phyloP scores from a whole-genome alignment of 225 moss, liverwort and hornwort genomes.

The Physcomitrium patens region DNA sequence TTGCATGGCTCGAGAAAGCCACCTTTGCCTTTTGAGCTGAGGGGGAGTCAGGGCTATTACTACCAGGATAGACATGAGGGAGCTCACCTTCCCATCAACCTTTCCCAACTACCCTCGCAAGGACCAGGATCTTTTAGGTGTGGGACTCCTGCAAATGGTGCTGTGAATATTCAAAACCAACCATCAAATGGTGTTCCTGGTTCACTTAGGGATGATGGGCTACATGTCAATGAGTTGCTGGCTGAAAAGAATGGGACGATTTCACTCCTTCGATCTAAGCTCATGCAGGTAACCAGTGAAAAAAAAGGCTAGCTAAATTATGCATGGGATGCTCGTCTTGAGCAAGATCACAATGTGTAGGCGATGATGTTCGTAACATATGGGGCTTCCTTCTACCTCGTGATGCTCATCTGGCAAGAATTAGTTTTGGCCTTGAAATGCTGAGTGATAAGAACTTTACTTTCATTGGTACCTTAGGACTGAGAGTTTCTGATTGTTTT shows the following conservation, averaged over 20 bases:
- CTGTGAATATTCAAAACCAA: conserved; percentile 26
- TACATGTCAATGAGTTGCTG: conserved; percentile 45
- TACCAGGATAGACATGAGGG: conserved; percentile 37
- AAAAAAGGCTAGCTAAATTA: not conserved
- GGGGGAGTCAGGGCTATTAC: conserved; percentile 29
- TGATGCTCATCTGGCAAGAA: not conserved
- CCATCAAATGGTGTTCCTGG: conserved; percentile 34
- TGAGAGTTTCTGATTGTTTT: conserved; percentile 17
- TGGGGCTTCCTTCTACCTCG: not conserved
- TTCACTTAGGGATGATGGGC: conserved; percentile 28
- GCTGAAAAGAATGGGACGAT: conserved; percentile 74
- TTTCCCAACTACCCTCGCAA: conserved; percentile 48
- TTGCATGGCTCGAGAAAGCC: conserved; percentile 38
- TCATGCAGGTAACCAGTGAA: conserved; percentile 55
- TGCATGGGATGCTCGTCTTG: not conserved
- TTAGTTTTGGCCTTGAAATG: conserved; percentile 1
- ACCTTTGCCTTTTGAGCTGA: conserved; percentile 41
- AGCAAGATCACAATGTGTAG: not conserved
- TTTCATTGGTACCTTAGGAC: not conserved
- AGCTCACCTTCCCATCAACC: conserved; percentile 23
- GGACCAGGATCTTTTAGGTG: conserved; percentile 33
- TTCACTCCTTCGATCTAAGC: conserved; percentile 68
- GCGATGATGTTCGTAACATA: not conserved
- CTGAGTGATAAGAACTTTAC: not conserved
- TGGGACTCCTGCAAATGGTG: conserved; percentile 27